These are phyloP conservation scores for Stagonosporopsis vannaccii DNA, from an alignment of 2,329 filamentous ascomycete genomes.

Conservation along the genomic window DNA sequence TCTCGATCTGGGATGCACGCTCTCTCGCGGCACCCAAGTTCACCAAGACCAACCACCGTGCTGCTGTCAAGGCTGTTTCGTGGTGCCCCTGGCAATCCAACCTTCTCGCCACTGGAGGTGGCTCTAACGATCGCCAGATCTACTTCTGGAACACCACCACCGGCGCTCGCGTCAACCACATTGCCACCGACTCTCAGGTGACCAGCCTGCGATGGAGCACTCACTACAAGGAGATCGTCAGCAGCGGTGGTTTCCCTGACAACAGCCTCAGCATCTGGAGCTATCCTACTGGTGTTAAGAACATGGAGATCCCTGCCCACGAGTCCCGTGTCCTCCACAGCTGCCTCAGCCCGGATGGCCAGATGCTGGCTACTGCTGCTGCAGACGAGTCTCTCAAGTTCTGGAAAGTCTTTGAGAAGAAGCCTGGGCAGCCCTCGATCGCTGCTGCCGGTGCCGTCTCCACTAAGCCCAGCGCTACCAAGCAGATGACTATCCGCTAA, in stretches of 20 bases:
- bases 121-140: slow-evolving; percentile 96
- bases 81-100: slow-evolving; percentile 99
- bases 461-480: slow-evolving; percentile 82
- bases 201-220: slow-evolving; percentile 96
- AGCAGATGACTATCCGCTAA: slow-evolving; percentile 80
- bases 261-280: slow-evolving; percentile 99
- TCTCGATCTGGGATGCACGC: slow-evolving; percentile 98
- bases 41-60: slow-evolving; percentile 99
- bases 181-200: slow-evolving; percentile 97
- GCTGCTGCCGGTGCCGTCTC: slow-evolving; percentile 72
- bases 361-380: slow-evolving; percentile 95
- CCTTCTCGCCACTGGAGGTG: slow-evolving; percentile 93
- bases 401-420: slow-evolving; percentile 99
- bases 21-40: slow-evolving; percentile 95
- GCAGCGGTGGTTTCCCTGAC: slow-evolving; percentile 97
- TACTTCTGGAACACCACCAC: slow-evolving; percentile 99
- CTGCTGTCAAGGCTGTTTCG: slow-evolving; percentile 94
- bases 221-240: slow-evolving; percentile 97
- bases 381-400: slow-evolving; percentile 98
- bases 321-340: slow-evolving; percentile 97
- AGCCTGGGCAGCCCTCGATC: slow-evolving; percentile 74
- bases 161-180: slow-evolving; percentile 96
- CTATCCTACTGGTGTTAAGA: slow-evolving; percentile 96
- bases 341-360: slow-evolving; percentile 94
- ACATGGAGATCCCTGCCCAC: slow-evolving; percentile 96